Percentiles rank a stretch among this genome's conserved stretches.
Evolutionary conservation across 2,329 filamentous ascomycete species (phyloP).

Genomic region (Emydomyces testavorans): DNA sequence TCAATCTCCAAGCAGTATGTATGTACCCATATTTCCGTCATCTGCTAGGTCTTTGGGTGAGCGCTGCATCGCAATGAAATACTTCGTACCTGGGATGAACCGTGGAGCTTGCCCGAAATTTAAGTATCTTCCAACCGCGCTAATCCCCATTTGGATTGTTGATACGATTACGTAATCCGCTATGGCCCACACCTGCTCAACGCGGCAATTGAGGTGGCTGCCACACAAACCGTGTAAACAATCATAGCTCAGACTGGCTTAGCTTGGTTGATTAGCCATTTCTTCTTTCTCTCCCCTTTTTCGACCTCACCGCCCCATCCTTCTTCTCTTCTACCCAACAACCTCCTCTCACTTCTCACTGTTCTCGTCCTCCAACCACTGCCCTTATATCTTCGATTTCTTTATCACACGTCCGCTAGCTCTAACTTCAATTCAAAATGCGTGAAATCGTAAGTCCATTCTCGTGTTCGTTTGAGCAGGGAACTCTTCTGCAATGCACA

Average conservation of each 20-base stretch:
- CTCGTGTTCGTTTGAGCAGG: constrained; percentile 23
- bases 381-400: constrained; percentile 3
- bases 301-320: constrained; percentile 14
- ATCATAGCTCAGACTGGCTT: constrained; percentile 8
- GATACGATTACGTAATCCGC: constrained; percentile 2
- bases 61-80: too few species aligned
- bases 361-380: background rate
- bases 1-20: background rate
- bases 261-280: background rate
- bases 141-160: background rate
- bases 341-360: constrained; percentile 10
- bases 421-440: constrained; percentile 42
- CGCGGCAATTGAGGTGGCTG: background rate
- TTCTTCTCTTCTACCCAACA: constrained; percentile 11
- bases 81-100: background rate
- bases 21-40: too few species aligned
- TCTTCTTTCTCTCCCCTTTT: constrained; percentile 5
- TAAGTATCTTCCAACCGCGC: background rate
- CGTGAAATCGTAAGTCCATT: constrained; percentile 57
- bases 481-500: constrained; percentile 15
- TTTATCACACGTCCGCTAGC: constrained; percentile 15
- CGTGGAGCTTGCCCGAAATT: background rate
- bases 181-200: background rate
- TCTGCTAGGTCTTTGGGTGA: too few species aligned
- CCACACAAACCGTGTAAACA: constrained; percentile 14